Base-by-base conservation (phyloP, 2,329 filamentous ascomycete genomes). In the Aspergillus fischeri region DNA sequence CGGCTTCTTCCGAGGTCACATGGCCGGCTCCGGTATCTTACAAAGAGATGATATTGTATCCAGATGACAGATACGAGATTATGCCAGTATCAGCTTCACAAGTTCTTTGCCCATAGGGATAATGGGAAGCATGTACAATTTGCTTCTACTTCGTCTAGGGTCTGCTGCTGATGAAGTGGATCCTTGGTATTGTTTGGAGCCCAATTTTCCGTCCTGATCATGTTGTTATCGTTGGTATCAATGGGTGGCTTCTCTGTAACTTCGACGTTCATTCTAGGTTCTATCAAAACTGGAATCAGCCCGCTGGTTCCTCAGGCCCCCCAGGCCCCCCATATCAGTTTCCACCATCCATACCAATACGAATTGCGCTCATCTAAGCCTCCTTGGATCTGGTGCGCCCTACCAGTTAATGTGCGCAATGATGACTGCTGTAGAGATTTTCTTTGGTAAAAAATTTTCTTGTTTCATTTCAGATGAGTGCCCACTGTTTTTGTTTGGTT, bases 41-140 rank as follows among this genome's bases (percentile, higher is more conserved):
- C 45, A 41, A 53, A n/a, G 10, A 10, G 10, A 24, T 44, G 45
- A 53, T 44, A 59, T 49, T 24, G 65, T 65, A 64, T 58, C 56
- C 27, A 27, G 28, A 45, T 62, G 47, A 61, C 59, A 49, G 14
- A 32, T 20, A 29, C 20, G 38, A 49, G 27, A 47, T 49, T 29
- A 45, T 7, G 24, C 53, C 49, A 49, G 24, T 17, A 28, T 14
- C 42, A 25, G 45, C 20, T 25, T 45, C 17, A 17, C 14, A 20
- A 41, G 11, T 17, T 52, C 32, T 5, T 2, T 28, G n/a, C 11
- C 48, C 55, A 49, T 17, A 58, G 53, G 27, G 62, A 66, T 67
- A 73, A 71, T 72, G 70, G 70, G 67, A 63, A 71, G 63, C 11
- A 47, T 25, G 44, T 62, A 57, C 4, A 25, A 54, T 7, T 48